Base-by-base conservation (phyloP, 2,329 filamentous ascomycete genomes). In the Penicillium sp. region DNA sequence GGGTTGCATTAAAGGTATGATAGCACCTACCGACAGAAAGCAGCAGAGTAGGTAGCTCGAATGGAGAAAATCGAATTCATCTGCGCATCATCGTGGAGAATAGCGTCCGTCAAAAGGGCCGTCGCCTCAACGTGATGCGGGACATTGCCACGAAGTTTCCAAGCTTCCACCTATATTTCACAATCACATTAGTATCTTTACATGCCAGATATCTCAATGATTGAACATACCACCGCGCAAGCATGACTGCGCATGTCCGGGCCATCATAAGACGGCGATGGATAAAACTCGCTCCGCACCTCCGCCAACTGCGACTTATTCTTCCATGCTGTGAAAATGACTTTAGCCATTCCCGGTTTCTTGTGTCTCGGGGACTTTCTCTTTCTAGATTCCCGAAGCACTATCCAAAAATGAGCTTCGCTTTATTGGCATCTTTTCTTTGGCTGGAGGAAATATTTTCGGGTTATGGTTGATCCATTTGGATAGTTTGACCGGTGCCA, bases 81-180 rank as follows among this genome's bases (percentile, higher is more conserved):
- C 50, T 61, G 57, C 14, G 71, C 67, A 60, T 77, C 69, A 59
- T 78, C 76, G 49, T 76, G 74, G 23, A 79, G 63, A 53, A 78
- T 75, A 3, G 77, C 76, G 63, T 79, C 76, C 12, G 75, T 78
- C 54, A 79, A 66, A 11, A 78, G 63, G 6, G 76, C 76, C 0
- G 76, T 79, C 2, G 76, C 74, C 58, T 79, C 76, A n/a, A 79
- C 73, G 12, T 75, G 65, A 58, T 79, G 76, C 8, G 76, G 76
- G 4, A 79, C 66, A 60, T 73, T 76, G 18, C 75, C 76, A 35
- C 75, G 72, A 22, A 76, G 44, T 54, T 78, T 78, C 76, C 76
- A 79, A 2, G 69, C 72, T 54, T 67, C 71, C n/a, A 78, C 73
- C 76, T 78, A 15, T 40, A 6, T 6, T 22, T 40, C 18, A 22